Conservation (phyloP, 495 filamentous ascomycete genomes). For the Geopyxis carbonaria region DNA sequence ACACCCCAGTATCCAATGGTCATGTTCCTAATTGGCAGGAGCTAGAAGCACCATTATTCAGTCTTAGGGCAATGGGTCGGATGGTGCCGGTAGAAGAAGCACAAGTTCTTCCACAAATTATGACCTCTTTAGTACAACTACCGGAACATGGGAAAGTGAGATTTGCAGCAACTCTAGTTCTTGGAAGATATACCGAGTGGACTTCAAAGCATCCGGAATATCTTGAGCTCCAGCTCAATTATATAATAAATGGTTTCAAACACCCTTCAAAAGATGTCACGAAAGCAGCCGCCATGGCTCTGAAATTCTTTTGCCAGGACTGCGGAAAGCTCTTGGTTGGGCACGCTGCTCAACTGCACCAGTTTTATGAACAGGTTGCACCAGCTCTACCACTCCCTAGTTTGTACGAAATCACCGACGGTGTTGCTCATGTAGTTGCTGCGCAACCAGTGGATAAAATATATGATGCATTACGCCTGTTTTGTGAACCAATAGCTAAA, state of each 20-base stretch:
- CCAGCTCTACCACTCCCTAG: slow-evolving; percentile 67
- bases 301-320: slow-evolving; percentile 93
- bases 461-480: slow-evolving; percentile 71
- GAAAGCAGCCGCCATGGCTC: slow-evolving; percentile 75
- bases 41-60: slow-evolving; percentile 87
- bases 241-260: slow-evolving; percentile 80
- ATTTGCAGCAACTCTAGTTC: slow-evolving; percentile 92
- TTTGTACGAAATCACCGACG: slow-evolving; percentile 90
- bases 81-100: slow-evolving; percentile 86
- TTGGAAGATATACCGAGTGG: slow-evolving; percentile 96
- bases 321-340: slow-evolving; percentile 69
- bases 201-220: slow-evolving; percentile 85
- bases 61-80: slow-evolving; percentile 87
- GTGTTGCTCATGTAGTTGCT: slow-evolving; percentile 76
- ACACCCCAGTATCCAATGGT: slow-evolving; percentile 36
- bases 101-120: slow-evolving; percentile 69
- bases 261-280: slow-evolving; percentile 73
- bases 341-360: slow-evolving; percentile 67
- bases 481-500: slow-evolving; percentile 80
- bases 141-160: slow-evolving; percentile 89
- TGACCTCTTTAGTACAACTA: slow-evolving; percentile 82
- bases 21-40: slow-evolving; percentile 91
- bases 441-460: slow-evolving; percentile 65
- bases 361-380: slow-evolving; percentile 76
- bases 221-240: slow-evolving; percentile 77